Evolutionary conservation across 352 stramenopile genomes (phyloP).

Genomic region (Phytophthora lateralis): DNA sequence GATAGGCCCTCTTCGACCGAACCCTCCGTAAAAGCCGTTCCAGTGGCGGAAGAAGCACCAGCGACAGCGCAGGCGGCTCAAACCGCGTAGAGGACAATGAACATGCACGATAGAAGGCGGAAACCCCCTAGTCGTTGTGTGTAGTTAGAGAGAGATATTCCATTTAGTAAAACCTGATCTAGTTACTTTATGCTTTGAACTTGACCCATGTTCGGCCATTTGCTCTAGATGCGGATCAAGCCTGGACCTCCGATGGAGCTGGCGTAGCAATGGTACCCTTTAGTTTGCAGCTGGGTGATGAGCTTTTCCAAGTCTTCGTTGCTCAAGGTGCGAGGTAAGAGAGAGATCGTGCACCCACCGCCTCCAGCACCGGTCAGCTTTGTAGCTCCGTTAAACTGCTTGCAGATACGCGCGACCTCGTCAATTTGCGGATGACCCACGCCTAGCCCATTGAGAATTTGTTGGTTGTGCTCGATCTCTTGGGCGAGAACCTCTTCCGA

Average conservation of each 20-base stretch:
- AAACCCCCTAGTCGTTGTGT: slow-evolving; percentile 13
- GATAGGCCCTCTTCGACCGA: slow-evolving; percentile 6
- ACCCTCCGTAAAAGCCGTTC: slow-evolving; percentile 29
- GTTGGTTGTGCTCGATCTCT: slow-evolving; percentile 77
- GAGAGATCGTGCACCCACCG: slow-evolving; percentile 88
- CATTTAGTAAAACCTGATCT: slow-evolving; percentile 35
- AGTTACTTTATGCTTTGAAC: slow-evolving; percentile 13
- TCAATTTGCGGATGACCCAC: slow-evolving; percentile 89
- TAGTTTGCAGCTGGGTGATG: slow-evolving; percentile 48
- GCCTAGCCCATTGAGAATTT: slow-evolving; percentile 73
- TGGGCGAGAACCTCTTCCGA: slow-evolving; percentile 48
- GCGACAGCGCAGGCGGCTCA: slow-evolving; percentile 27
- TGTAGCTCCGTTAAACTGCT: slow-evolving; percentile 58
- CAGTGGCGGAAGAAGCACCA: slow-evolving; percentile 15
- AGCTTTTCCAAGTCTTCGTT: slow-evolving; percentile 49
- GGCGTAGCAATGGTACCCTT: slow-evolving; percentile 62
- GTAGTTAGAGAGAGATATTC: slow-evolving; percentile 41
- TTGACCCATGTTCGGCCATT: neutral
- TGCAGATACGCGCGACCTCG: slow-evolving; percentile 66
- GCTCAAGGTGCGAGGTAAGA: slow-evolving; percentile 60
- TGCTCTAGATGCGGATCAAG: slow-evolving; percentile 38
- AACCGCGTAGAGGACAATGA: slow-evolving; percentile 32
- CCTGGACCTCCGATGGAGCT: slow-evolving; percentile 64
- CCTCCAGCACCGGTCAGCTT: slow-evolving; percentile 92
- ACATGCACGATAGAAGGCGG: slow-evolving; percentile 12